Evolutionary conservation across 225 moss, liverwort and hornwort genomes (phyloP).

Genomic region (Neckera pumila): DNA sequence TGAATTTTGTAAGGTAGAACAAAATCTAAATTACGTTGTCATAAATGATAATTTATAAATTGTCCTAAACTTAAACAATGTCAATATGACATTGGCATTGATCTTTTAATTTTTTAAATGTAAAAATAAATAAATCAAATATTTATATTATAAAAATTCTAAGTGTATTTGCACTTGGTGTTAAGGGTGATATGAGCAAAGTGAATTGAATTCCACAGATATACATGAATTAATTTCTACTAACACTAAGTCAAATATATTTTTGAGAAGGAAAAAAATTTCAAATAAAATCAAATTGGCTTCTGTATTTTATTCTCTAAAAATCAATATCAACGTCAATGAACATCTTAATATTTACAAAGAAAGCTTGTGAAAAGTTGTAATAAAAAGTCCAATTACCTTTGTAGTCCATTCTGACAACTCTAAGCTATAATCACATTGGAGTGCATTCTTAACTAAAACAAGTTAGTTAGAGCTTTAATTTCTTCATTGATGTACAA

Average conservation of each 20-base stretch:
- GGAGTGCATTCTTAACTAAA: background rate
- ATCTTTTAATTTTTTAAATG: too few relatives aligned
- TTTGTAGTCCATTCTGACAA: background rate
- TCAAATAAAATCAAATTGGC: background rate
- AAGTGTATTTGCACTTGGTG: too few relatives aligned
- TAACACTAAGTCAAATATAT: background rate
- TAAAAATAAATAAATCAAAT: too few relatives aligned
- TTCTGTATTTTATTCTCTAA: background rate
- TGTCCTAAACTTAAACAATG: background rate
- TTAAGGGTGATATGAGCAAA: too few relatives aligned
- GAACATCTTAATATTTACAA: background rate
- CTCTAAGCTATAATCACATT: background rate
- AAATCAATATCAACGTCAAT: background rate
- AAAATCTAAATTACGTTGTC: background rate
- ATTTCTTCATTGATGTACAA: background rate
- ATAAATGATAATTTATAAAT: background rate
- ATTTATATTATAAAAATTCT: too few relatives aligned
- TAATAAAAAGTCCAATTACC: background rate
- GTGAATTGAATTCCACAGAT: background rate
- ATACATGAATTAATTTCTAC: background rate
- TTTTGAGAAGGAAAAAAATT: background rate
- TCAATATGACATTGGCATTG: background rate
- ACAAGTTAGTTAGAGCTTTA: background rate
- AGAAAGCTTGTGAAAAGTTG: background rate
- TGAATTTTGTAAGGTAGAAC: too few relatives aligned